phyloP scores from a whole-genome alignment of 306 rosid species.

The Biancaea sappan region DNA sequence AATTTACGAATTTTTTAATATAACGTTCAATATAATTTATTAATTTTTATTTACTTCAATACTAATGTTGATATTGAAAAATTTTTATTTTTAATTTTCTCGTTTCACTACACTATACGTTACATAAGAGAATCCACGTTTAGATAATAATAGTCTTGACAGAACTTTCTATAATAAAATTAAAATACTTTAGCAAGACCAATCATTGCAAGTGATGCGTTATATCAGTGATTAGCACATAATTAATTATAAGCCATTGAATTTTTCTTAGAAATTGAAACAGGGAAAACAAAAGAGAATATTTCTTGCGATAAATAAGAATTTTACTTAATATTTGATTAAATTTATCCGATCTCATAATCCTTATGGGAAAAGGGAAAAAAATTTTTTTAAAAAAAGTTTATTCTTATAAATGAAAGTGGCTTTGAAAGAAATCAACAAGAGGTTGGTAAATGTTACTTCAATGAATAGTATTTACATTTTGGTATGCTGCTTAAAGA shows the following conservation, averaged over 20 bases:
- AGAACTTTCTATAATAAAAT: background rate
- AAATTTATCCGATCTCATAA: too few species aligned
- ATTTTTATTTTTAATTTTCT: too few species aligned
- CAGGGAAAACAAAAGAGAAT: background rate
- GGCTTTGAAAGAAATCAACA: background rate
- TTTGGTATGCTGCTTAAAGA: background rate
- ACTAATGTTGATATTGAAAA: too few species aligned
- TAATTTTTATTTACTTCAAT: too few species aligned
- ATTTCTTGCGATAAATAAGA: background rate
- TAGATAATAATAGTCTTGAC: background rate
- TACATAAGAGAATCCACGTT: too few species aligned
- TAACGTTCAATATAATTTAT: too few species aligned
- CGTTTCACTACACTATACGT: too few species aligned
- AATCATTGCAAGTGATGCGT: background rate
- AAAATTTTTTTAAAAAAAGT: too few species aligned
- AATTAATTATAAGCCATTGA: background rate
- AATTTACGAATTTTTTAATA: too few species aligned
- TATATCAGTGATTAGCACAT: background rate
- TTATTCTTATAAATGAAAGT: background rate
- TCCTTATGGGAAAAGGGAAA: too few species aligned
- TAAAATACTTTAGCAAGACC: too few species aligned
- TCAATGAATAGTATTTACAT: background rate
- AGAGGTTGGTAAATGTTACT: conserved; percentile 7
- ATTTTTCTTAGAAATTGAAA: background rate
- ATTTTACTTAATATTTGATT: too few species aligned